Evolutionary conservation across 2,329 filamentous ascomycete species (phyloP).

Genomic region (Polytolypa hystricis): DNA sequence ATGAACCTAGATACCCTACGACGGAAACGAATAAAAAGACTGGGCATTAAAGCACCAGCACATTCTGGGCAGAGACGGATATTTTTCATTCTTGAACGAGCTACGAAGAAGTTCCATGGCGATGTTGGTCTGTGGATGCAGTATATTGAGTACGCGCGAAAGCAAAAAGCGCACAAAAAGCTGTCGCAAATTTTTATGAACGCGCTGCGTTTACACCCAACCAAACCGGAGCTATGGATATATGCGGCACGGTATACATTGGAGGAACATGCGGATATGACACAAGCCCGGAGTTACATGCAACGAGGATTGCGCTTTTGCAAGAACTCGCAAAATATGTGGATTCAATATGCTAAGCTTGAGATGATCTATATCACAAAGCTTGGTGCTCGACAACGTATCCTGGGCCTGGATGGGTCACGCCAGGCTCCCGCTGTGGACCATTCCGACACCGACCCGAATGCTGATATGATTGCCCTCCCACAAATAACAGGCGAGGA

Average conservation of each 20-base stretch:
- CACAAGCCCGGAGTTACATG: slow-evolving; percentile 73
- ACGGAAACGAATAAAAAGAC: slow-evolving; percentile 67
- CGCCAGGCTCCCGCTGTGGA: slow-evolving; percentile 30
- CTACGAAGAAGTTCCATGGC: slow-evolving; percentile 71
- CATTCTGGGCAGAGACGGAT: slow-evolving; percentile 70
- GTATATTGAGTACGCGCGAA: slow-evolving; percentile 71
- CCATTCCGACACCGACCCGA: slow-evolving; percentile 31
- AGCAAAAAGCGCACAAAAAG: slow-evolving; percentile 53
- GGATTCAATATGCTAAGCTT: slow-evolving; percentile 80
- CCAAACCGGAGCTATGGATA: slow-evolving; percentile 74
- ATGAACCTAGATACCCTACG: slow-evolving; percentile 62
- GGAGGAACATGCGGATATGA: slow-evolving; percentile 76
- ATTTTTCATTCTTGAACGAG: slow-evolving; percentile 81
- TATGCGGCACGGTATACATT: slow-evolving; percentile 67
- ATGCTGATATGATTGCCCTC: slow-evolving; percentile 47
- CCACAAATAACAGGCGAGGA: slow-evolving; percentile 53
- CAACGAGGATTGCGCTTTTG: slow-evolving; percentile 85
- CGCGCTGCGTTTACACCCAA: slow-evolving; percentile 75
- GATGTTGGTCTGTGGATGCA: slow-evolving; percentile 77
- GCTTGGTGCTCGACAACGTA: slow-evolving; percentile 61
- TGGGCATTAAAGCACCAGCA: slow-evolving; percentile 62
- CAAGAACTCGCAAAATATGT: slow-evolving; percentile 59
- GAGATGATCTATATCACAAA: slow-evolving; percentile 88
- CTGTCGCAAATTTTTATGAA: slow-evolving; percentile 50
- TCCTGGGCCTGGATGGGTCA: slow-evolving; percentile 49